phyloP scores from a whole-genome alignment of 106 monocot genomes.

The Triglochin maritima region DNA sequence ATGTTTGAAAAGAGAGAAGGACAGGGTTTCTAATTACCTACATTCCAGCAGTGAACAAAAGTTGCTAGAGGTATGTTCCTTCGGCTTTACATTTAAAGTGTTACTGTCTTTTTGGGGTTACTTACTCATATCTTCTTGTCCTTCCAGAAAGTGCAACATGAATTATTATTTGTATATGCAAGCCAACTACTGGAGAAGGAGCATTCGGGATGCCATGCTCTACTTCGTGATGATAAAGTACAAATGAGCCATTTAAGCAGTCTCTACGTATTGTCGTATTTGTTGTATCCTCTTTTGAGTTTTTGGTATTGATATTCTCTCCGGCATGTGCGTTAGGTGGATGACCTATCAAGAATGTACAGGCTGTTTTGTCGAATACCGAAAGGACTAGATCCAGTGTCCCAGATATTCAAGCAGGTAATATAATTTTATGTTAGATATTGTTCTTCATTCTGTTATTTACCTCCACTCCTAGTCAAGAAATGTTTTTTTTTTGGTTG shows the following conservation, averaged over 20 bases:
- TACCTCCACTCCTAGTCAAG: neutral
- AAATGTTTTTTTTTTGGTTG: neutral
- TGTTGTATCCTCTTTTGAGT: neutral
- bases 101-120: neutral
- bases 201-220: constrained; percentile 77
- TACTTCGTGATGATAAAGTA: constrained; percentile 51
- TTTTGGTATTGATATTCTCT: neutral
- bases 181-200: constrained; percentile 71
- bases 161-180: constrained; percentile 55
- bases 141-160: constrained; percentile 71
- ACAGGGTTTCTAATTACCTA: constrained; percentile 22
- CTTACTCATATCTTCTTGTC: constrained; percentile 2
- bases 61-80: constrained; percentile 17
- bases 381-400: constrained; percentile 23
- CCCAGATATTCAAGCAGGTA: constrained; percentile 30
- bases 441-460: neutral
- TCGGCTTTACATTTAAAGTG: neutral
- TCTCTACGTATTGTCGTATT: neutral
- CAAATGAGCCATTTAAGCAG: neutral
- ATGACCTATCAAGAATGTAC: constrained; percentile 31
- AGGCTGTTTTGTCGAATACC: constrained; percentile 27
- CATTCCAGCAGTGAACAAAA: constrained; percentile 26
- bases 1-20: constrained; percentile 25
- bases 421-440: neutral
- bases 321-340: constrained; percentile 13